These are phyloP conservation scores for Pascua sp. DNA, from an alignment of 1,284 basidiomycete genomes.

Conservation along the genomic window DNA sequence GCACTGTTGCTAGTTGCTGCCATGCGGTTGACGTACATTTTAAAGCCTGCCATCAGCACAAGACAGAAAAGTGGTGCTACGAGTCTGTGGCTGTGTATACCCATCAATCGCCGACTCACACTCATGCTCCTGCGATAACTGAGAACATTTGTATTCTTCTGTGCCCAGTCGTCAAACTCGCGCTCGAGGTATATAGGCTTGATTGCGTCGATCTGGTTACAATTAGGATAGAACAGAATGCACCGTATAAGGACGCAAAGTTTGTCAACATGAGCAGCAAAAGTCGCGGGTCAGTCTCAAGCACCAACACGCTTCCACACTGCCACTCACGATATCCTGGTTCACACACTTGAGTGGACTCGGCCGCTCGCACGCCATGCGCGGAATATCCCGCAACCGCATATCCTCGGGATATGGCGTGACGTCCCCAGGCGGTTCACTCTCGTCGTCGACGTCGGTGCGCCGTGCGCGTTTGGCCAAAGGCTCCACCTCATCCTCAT, in stretches of 20 bases:
- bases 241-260: no score
- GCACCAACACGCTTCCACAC: not conserved
- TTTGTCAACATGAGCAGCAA: not conserved
- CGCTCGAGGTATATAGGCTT: slow-evolving; percentile 46
- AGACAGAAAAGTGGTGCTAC: not conserved
- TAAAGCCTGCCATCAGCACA: slow-evolving; percentile 25
- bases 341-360: slow-evolving; percentile 44
- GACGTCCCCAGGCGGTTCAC: slow-evolving; percentile 21
- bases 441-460: not conserved
- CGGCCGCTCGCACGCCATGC: slow-evolving; percentile 31
- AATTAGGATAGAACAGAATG: no score
- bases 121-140: slow-evolving; percentile 48
- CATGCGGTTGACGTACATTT: slow-evolving; percentile 28
- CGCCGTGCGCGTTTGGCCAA: not conserved
- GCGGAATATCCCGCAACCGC: slow-evolving; percentile 35
- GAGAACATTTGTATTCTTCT: slow-evolving; percentile 48
- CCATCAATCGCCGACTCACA: slow-evolving; percentile 24
- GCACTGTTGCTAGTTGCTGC: not conserved
- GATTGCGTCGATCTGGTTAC: slow-evolving; percentile 44
- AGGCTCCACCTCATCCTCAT: slow-evolving; percentile 4
- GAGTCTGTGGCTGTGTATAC: no score
- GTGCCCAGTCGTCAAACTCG: slow-evolving; percentile 44
- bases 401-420: slow-evolving; percentile 29
- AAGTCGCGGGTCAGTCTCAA: not conserved
- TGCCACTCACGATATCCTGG: slow-evolving; percentile 46